Evolutionary conservation across 257 asterid species (phyloP), one percentile per base, ranked within the genome.

Genomic region (Nicotiana benthamiana): DNA sequence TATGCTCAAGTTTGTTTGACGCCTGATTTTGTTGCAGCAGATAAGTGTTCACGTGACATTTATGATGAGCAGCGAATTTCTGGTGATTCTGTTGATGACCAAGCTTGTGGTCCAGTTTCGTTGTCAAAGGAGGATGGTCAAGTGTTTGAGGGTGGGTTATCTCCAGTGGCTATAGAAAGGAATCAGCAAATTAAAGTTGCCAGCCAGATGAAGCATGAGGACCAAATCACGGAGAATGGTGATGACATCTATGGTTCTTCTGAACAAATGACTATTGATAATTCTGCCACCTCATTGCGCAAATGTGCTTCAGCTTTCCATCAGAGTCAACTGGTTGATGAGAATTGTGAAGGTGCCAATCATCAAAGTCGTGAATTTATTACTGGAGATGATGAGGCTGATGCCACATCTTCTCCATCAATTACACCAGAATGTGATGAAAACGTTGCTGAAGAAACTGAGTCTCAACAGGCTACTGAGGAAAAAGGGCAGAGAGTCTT

Each of bases 351-450:
- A 84, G 92, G 86, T 80, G 87, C 84, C 53, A 57, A 84, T 80
- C 80, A 70, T 78, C 89, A 81, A 52, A 84, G 77, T 83, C 16
- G 61, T 76, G 89, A 86, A 70, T 72, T 82, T 83, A 81, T 87
- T 60, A 83, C 87, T 46, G 93, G 85, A 80, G 89, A 87, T 86
- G 97, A 93, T 81, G 96, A 83, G 72, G 82, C 84, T 60, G 84
- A 86, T 84, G 87, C 83, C 80, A 84, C 87, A 79, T 85, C 86
- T 67, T 82, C 85, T 79, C 86, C 95, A 36, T 89, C 94, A 40
- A 67, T 75, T 66, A 27, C 80, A 81, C 88, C 86, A 81, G 93
- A 87, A 66, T 84, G 80, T 75, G 88, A 87, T 80, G 92, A 85
- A 63, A 87, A 86, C 83, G 79, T 51, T 84, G 85, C 85, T n/a